Evolutionary conservation across 2,329 filamentous ascomycete genomes (phyloP).

Genomic region (Fusarium tanahbumbuense): DNA sequence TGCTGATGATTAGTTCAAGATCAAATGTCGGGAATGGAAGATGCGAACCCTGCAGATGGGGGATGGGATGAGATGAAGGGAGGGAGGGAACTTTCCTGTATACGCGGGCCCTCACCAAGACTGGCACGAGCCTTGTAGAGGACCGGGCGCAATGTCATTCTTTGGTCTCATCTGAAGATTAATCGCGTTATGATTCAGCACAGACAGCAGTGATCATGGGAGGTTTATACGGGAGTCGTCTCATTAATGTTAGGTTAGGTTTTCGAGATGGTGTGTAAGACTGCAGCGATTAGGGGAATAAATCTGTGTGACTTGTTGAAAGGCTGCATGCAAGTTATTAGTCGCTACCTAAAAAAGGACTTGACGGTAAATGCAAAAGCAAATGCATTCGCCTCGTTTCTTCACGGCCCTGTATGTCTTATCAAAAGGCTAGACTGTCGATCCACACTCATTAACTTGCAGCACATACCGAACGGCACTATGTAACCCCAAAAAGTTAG

Average conservation of each 20-base stretch:
- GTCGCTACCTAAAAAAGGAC: neutral
- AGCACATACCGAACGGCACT: slow-evolving; percentile 16
- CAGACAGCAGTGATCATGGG: neutral
- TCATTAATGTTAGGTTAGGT: slow-evolving; percentile 18
- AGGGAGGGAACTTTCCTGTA: slow-evolving; percentile 1
- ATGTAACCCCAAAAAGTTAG: neutral
- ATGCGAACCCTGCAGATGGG: slow-evolving; percentile 30
- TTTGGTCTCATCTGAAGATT: slow-evolving; percentile 20
- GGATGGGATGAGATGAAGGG: neutral
- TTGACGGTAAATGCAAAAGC: neutral
- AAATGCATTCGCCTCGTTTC: slow-evolving; percentile 14
- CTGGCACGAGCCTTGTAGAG: slow-evolving; percentile 23
- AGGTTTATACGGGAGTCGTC: slow-evolving; percentile 7
- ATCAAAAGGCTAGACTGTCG: slow-evolving; percentile 23
- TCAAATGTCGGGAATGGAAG: slow-evolving; percentile 24
- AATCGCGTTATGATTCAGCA: slow-evolving; percentile 12
- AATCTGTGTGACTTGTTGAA: neutral
- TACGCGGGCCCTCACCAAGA: slow-evolving; percentile 8
- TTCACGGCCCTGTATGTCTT: slow-evolving; percentile 3
- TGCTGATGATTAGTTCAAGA: slow-evolving; percentile 7
- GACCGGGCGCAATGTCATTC: slow-evolving; percentile 22
- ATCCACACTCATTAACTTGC: slow-evolving; percentile 35
- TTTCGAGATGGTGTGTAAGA: slow-evolving; percentile 13
- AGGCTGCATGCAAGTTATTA: neutral
- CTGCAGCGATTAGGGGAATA: neutral